Conservation (phyloP, 2,329 filamentous ascomycete genomes). For the Cordyceps tenuipes region DNA sequence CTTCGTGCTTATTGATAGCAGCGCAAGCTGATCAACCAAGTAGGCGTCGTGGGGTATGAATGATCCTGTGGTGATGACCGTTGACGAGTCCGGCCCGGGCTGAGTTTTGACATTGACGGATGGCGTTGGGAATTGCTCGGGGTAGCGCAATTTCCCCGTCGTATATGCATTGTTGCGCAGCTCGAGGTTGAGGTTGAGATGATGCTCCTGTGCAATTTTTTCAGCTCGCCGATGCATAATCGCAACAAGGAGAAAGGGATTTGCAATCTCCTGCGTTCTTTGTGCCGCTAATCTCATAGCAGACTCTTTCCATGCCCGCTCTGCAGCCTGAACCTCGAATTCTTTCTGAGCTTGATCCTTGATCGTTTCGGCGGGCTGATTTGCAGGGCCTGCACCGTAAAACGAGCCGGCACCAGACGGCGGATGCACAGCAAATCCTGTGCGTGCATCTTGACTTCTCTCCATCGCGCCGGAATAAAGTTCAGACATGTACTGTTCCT, state of each 20-base stretch:
- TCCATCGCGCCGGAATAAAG: conserved; percentile 48
- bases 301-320: conserved; percentile 58
- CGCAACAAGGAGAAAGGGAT: conserved; percentile 64
- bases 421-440: conserved; percentile 43
- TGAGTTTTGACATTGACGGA: conserved; percentile 46
- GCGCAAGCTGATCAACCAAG: conserved; percentile 72
- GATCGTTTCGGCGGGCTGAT: conserved; percentile 46
- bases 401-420: conserved; percentile 49
- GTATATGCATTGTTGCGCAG: conserved; percentile 37
- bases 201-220: conserved; percentile 50
- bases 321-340: conserved; percentile 55
- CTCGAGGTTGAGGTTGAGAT: conserved; percentile 48
- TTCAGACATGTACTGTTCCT: conserved; percentile 72
- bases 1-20: conserved; percentile 76
- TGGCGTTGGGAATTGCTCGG: conserved; percentile 41
- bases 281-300: conserved; percentile 51
- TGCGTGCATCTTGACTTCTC: conserved; percentile 36
- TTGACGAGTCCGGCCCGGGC: conserved; percentile 52
- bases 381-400: conserved; percentile 57
- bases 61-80: conserved; percentile 55
- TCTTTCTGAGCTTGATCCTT: conserved; percentile 49
- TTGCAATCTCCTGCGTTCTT: conserved; percentile 60
- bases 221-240: conserved; percentile 49
- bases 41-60: conserved; percentile 69
- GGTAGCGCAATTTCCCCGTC: conserved; percentile 41